These are phyloP conservation scores for Heterobasidion annosum DNA, from an alignment of 1,284 basidiomycete species.

Conservation along the genomic window DNA sequence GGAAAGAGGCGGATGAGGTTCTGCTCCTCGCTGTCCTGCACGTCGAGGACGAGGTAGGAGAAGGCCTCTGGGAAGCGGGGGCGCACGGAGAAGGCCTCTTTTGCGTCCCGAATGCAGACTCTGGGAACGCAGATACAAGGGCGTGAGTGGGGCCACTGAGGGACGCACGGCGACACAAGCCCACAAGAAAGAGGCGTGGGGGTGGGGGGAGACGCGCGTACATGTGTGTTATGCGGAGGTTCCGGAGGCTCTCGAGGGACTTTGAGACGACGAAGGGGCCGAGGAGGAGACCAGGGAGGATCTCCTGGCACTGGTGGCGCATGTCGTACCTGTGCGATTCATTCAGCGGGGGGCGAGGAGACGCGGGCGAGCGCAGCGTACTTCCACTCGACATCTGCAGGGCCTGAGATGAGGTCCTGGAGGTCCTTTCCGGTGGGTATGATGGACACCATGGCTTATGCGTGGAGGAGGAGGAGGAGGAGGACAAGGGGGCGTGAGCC, in stretches of 20 bases:
- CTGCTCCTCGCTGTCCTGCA: conserved; percentile 87
- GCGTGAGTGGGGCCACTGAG: not conserved
- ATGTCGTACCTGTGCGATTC: conserved; percentile 76
- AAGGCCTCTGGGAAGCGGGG: conserved; percentile 82
- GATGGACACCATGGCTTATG: too few species aligned
- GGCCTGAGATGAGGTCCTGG: conserved; percentile 60
- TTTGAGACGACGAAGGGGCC: conserved; percentile 88
- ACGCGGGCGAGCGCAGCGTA: conserved; percentile 20
- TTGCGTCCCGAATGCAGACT: conserved; percentile 79
- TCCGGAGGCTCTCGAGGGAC: conserved; percentile 57
- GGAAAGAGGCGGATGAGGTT: conserved; percentile 84
- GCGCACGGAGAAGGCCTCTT: conserved; percentile 81
- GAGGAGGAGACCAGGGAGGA: conserved; percentile 75
- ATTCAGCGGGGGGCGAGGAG: conserved; percentile 3
- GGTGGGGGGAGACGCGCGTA: conserved; percentile 27
- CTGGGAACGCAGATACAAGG: conserved; percentile 27
- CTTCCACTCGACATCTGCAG: conserved; percentile 75
- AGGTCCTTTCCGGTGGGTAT: conserved; percentile 28
- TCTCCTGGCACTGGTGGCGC: conserved; percentile 88
- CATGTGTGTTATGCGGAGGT: conserved; percentile 81
- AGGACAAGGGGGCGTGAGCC: too few species aligned
- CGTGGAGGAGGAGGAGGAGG: too few species aligned
- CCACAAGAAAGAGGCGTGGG: not conserved
- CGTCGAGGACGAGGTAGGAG: conserved; percentile 75
- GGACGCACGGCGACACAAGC: not conserved